phyloP scores from a whole-genome alignment of 306 rosid species.

The Coriaria nepalensis region DNA sequence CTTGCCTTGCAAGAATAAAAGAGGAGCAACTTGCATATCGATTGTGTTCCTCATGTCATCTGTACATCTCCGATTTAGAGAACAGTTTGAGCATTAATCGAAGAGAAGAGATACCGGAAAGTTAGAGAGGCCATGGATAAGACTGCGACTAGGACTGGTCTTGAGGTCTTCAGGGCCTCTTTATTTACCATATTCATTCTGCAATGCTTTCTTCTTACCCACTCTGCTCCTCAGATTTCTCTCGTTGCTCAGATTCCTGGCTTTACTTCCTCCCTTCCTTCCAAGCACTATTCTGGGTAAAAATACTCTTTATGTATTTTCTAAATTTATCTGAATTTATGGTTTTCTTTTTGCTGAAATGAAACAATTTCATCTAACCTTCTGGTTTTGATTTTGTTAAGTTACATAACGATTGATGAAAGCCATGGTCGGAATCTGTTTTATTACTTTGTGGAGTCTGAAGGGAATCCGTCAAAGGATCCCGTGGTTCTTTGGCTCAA shows the following conservation, averaged over 20 bases:
- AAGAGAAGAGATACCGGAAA: too few relatives aligned
- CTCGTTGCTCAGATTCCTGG: constrained; percentile 30
- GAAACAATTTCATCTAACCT: neutral
- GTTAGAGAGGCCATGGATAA: too few relatives aligned
- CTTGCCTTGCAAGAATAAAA: too few relatives aligned
- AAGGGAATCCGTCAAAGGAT: constrained; percentile 61
- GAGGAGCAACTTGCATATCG: too few relatives aligned
- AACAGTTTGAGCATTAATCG: too few relatives aligned
- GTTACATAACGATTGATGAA: constrained; percentile 32
- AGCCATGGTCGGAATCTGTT: constrained; percentile 57
- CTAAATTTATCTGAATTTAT: too few relatives aligned
- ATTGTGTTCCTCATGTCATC: too few relatives aligned
- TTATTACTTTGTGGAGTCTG: constrained; percentile 70
- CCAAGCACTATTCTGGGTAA: constrained; percentile 42
- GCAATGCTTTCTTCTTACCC: constrained; percentile 11
- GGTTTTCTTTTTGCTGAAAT: neutral
- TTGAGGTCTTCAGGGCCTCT: too few relatives aligned
- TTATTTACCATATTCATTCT: too few relatives aligned
- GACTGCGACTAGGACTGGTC: too few relatives aligned
- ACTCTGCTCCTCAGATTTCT: constrained; percentile 30
- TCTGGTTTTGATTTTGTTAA: constrained; percentile 14
- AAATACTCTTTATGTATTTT: neutral
- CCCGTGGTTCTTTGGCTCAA: constrained; percentile 97
- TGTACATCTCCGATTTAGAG: too few relatives aligned
- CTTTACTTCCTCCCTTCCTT: constrained; percentile 29